Conservation (phyloP, 257 asterid species). For the Datura wrightii region DNA sequence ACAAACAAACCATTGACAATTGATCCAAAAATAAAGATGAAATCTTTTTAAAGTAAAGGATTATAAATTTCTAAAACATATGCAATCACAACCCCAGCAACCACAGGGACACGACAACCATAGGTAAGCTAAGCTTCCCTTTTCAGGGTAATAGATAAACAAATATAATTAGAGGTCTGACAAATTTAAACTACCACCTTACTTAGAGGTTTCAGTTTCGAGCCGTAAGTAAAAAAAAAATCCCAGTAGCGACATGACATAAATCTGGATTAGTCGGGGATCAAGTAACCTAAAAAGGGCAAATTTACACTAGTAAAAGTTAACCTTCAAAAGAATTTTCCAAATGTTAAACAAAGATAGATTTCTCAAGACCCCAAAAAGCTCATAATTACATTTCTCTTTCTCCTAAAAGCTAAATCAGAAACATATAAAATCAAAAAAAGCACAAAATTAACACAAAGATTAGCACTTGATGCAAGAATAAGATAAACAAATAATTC, state of each 20-base stretch:
- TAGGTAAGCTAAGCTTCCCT: conserved; percentile 80
- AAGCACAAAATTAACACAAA: not conserved
- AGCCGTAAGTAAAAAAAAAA: too few species aligned
- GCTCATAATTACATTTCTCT: conserved; percentile 3
- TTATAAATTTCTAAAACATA: conserved; percentile 34
- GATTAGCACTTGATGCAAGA: not conserved
- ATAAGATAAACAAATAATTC: not conserved
- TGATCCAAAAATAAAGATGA: too few species aligned
- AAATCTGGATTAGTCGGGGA: not conserved
- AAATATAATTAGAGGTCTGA: conserved; percentile 35
- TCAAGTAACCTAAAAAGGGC: not conserved
- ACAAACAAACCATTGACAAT: too few species aligned
- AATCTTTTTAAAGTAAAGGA: too few species aligned
- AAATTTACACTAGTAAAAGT: not conserved
- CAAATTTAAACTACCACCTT: not conserved
- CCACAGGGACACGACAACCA: conserved; percentile 77
- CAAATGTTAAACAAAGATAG: not conserved
- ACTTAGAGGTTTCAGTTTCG: not conserved
- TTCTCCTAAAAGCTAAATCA: not conserved
- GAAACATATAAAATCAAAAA: not conserved
- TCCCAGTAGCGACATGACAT: not conserved
- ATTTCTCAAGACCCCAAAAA: conserved; percentile 5
- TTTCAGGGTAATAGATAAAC: conserved; percentile 79
- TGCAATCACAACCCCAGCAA: conserved; percentile 85
- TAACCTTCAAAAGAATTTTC: not conserved